These are phyloP conservation scores for Globisporangium paddicum DNA, from an alignment of 352 stramenopile genomes.

Conservation along the genomic window DNA sequence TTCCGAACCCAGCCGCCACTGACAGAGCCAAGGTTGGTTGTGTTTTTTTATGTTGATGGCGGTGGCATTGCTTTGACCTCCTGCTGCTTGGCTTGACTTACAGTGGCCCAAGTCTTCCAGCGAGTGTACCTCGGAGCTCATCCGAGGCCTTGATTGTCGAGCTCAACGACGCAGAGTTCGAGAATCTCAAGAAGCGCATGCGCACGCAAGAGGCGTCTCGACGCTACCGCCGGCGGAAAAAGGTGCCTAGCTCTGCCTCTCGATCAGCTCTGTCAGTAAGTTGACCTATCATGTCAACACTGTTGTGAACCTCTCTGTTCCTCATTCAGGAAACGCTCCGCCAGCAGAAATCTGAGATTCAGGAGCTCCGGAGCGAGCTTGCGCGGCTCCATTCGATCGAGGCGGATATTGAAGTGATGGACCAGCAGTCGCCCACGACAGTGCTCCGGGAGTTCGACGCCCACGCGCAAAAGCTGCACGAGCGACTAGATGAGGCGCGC, in stretches of 20 bases:
- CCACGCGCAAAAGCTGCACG: background rate
- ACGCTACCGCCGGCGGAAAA: background rate
- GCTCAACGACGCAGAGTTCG: background rate
- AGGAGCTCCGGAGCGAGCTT: background rate
- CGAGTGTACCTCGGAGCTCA: background rate
- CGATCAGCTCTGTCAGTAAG: no score
- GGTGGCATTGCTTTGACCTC: no score
- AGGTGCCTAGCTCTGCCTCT: background rate
- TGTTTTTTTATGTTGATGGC: background rate
- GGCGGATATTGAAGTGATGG: background rate
- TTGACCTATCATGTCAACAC: no score
- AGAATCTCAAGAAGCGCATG: constrained; percentile 1
- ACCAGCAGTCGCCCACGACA: background rate
- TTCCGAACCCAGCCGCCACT: background rate
- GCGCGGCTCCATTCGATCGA: background rate
- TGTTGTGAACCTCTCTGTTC: no score
- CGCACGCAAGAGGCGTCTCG: background rate
- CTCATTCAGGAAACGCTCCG: background rate
- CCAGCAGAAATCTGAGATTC: constrained; percentile 3
- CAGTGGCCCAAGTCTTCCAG: background rate
- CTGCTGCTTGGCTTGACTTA: background rate
- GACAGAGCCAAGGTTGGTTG: background rate
- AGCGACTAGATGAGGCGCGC: background rate
- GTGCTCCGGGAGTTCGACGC: background rate
- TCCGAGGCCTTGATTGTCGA: background rate